Evolutionary conservation across 2,329 filamentous ascomycete genomes (phyloP).

Genomic region (Phialophora macrospora): DNA sequence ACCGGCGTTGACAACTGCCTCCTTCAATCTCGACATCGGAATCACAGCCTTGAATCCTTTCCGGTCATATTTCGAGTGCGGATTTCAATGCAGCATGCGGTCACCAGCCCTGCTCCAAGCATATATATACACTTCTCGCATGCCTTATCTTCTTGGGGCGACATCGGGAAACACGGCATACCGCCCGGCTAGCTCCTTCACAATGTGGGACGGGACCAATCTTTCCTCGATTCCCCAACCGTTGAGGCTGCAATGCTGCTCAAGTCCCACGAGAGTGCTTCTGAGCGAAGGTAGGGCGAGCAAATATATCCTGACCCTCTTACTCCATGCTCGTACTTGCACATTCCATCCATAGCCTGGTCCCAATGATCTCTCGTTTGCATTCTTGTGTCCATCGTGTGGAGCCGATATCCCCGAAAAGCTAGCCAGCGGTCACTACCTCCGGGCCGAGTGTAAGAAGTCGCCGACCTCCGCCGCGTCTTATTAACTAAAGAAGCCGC

Average conservation of each 20-base stretch:
- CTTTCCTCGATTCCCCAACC: neutral
- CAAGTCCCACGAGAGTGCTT: neutral
- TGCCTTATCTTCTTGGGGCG: slow-evolving; percentile 12
- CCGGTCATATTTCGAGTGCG: neutral
- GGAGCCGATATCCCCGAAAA: slow-evolving; percentile 17
- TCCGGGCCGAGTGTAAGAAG: neutral
- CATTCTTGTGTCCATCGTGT: slow-evolving; percentile 1
- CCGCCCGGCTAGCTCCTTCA: slow-evolving; percentile 4
- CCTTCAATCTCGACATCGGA: neutral
- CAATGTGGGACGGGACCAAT: slow-evolving; percentile 15
- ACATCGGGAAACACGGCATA: slow-evolving; percentile 20
- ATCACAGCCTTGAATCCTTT: neutral
- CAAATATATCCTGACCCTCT: neutral
- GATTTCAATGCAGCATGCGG: neutral
- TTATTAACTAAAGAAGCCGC: neutral
- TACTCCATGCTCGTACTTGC: neutral
- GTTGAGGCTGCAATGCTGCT: slow-evolving; percentile 1
- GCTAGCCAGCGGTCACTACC: neutral
- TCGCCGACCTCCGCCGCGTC: slow-evolving; percentile 7
- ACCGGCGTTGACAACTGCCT: neutral
- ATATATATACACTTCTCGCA: no score
- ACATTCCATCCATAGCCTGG: neutral
- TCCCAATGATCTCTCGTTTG: neutral
- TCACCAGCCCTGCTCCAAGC: neutral
- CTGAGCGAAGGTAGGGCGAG: neutral